These are phyloP conservation scores for Colletotrichum sp. DNA, from an alignment of 2,329 filamentous ascomycete species.

Conservation along the genomic window DNA sequence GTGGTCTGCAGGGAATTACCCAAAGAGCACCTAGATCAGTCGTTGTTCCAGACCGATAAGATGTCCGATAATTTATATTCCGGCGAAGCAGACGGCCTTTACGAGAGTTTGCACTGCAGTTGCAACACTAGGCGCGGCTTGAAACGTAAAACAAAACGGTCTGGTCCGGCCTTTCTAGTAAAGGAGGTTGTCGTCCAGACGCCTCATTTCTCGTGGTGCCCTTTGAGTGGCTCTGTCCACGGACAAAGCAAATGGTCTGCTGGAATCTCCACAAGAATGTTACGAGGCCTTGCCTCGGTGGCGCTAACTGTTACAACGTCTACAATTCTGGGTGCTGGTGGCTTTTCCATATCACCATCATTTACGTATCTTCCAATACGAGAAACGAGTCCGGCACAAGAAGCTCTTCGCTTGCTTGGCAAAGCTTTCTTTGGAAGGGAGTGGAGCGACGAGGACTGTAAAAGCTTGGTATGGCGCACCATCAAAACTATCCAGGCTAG, in stretches of 20 bases:
- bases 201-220: neutral
- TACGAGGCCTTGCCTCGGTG: neutral
- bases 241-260: neutral
- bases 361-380: neutral
- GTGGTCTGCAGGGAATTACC: neutral
- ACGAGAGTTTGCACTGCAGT: neutral
- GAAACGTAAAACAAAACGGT: neutral
- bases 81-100: no score
- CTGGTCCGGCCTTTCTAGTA: neutral
- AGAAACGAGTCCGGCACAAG: neutral
- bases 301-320: neutral
- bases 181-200: neutral
- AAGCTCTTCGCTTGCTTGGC: no score
- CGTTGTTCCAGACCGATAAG: neutral
- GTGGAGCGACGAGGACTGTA: neutral
- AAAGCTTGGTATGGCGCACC: neutral
- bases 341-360: neutral
- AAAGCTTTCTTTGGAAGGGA: neutral
- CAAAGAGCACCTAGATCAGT: neutral
- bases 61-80: no score
- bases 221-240: neutral
- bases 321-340: neutral
- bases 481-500: neutral
- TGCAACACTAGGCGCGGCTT: neutral
- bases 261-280: neutral